Evolutionary conservation across 1,284 basidiomycete species (phyloP).

Genomic region (Malassezia sympodialis): DNA sequence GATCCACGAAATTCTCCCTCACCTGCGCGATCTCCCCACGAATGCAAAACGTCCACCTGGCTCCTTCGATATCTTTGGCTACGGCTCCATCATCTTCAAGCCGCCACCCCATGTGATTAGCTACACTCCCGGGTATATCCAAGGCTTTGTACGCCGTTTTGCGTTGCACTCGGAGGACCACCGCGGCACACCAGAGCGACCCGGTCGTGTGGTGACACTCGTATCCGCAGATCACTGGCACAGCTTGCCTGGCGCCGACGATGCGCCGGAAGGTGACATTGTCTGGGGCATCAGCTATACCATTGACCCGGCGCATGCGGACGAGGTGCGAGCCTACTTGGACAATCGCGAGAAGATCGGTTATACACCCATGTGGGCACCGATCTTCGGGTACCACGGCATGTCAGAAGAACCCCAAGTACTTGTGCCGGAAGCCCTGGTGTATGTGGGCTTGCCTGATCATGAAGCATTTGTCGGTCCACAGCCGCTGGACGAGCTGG

Average conservation of each 20-base stretch:
- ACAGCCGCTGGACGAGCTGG: slow-evolving; percentile 61
- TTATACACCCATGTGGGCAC: slow-evolving; percentile 24
- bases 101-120: slow-evolving; percentile 44
- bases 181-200: slow-evolving; percentile 38
- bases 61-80: slow-evolving; percentile 43
- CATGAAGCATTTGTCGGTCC: slow-evolving; percentile 76
- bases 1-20: slow-evolving; percentile 6
- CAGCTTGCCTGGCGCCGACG: slow-evolving; percentile 25
- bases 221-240: slow-evolving; percentile 72
- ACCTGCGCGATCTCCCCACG: slow-evolving; percentile 6
- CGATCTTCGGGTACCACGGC: slow-evolving; percentile 12
- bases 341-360: slow-evolving; percentile 71
- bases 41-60: slow-evolving; percentile 20
- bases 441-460: slow-evolving; percentile 66
- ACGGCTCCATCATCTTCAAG: slow-evolving; percentile 46
- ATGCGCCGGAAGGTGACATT: slow-evolving; percentile 54
- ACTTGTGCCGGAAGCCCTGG: slow-evolving; percentile 54
- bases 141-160: slow-evolving; percentile 73
- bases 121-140: slow-evolving; percentile 61
- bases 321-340: slow-evolving; percentile 68
- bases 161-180: slow-evolving; percentile 80
- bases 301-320: slow-evolving; percentile 63
- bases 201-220: slow-evolving; percentile 73
- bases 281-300: slow-evolving; percentile 81
- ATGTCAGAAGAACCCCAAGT: slow-evolving; percentile 44